Base-by-base conservation (phyloP, 2,329 filamentous ascomycete genomes). In the Beauveria sp. region DNA sequence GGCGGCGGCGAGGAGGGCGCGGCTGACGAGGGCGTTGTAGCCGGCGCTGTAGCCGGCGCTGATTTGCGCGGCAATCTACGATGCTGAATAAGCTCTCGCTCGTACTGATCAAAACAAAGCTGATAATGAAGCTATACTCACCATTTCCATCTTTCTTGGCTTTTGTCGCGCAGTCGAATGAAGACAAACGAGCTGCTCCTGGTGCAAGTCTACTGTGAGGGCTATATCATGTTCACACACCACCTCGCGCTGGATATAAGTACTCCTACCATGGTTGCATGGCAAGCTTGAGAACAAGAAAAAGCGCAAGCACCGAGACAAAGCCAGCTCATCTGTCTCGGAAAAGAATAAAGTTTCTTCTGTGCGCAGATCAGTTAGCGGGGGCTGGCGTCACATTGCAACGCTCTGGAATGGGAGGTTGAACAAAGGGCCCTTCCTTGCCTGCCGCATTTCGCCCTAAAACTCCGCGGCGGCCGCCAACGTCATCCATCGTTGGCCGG, bases 1-100 rank as follows among this genome's bases (percentile, higher is more conserved):
- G 16, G 77, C 77, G 3, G 78, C 77, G 2, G 71, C 66, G 1
- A 68, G 64, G 14, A 66, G 66, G 40, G 70, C 67, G 34, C 75
- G 71, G 14, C 64, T n/a, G 9, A 75, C 64, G 20, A 76, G 63
- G 4, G 65, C 64, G 1, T 68, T 66, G 60, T 71, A 68, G 20
- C 38, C 52, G 24, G 40, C 49, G 38, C 14, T 12, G 24, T 18
- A 49, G 52, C 38, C 52, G 24, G 49, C 49, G 38, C 14, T 12
- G 49, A 60, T 24, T 14, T 60, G 57, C 16, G 46, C 18, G 3
- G 40, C 26, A 38, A 53, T 46, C 49, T 53, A 12, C 34, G 12
- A 14, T 14, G 34, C 34, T 5, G 5, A 16, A 16, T 38, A 6
- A 38, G 34, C 34, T 38, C 34, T 38, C 12, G 34, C 16, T 38